These are phyloP conservation scores for Aspergillus eucalypticola DNA, from an alignment of 2,329 filamentous ascomycete genomes.

Conservation along the genomic window DNA sequence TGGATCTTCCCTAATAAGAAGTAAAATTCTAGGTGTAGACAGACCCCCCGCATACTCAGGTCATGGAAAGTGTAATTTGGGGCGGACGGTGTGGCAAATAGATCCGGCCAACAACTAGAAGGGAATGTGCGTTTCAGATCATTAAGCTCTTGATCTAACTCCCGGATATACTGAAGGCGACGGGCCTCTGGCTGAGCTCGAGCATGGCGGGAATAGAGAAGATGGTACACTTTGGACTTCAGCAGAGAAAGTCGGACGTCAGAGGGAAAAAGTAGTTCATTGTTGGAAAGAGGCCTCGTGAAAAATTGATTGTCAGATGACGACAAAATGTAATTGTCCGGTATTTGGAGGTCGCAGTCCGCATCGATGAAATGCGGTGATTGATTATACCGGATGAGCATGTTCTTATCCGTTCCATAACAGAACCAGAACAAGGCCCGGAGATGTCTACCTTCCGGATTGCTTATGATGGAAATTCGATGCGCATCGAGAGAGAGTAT, in stretches of 20 bases:
- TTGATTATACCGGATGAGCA: constrained; percentile 23
- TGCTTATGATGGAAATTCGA: constrained; percentile 1
- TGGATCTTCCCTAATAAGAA: constrained; percentile 29
- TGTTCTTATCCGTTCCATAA: constrained; percentile 26
- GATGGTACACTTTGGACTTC: constrained; percentile 25
- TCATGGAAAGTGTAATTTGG: constrained; percentile 27
- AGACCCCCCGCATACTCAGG: constrained; percentile 27
- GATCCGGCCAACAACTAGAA: constrained; percentile 20
- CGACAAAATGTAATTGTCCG: constrained; percentile 20
- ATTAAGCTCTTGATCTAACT: constrained; percentile 26
- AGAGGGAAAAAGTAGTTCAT: constrained; percentile 27
- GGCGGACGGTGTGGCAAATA: constrained; percentile 18
- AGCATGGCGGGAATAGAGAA: constrained; percentile 22
- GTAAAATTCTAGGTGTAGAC: constrained; percentile 29
- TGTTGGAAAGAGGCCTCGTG: constrained; percentile 20
- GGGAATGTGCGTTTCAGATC: constrained; percentile 23
- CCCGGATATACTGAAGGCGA: constrained; percentile 25
- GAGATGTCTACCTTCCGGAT: constrained; percentile 18
- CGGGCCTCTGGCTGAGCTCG: constrained; percentile 19
- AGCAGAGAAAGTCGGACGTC: constrained; percentile 26
- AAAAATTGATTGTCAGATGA: constrained; percentile 25
- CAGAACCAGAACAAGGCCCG: constrained; percentile 29
- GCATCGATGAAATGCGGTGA: constrained; percentile 24
- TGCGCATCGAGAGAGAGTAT: constrained; percentile 25
- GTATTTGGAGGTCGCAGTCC: constrained; percentile 27